Evolutionary conservation across 1,284 basidiomycete genomes (phyloP), one percentile per base, ranked within the genome.

Genomic region (Coniophora puteana): DNA sequence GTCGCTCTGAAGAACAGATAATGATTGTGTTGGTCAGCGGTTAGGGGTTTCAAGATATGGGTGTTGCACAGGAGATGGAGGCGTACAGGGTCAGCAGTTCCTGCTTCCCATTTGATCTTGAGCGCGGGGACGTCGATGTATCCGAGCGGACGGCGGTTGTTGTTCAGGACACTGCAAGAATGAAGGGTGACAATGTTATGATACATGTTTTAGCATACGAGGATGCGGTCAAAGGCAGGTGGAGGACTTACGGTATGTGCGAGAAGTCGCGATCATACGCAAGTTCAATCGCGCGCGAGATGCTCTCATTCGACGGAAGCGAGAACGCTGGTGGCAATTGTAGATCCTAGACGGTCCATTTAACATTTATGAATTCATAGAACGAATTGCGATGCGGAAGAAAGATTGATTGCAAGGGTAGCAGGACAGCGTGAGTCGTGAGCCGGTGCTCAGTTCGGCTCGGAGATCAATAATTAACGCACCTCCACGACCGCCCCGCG

Each of bases 241-340:
- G 12, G 14, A 0, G n/a, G 35, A 64, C 71, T 56, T 52, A 93
- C 90, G 91, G 91, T 43, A 93, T 84, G 54, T 92, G 82, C 20
- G 91, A 91, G 63, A 93, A 93, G 58, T 93, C 91, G 31, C 89
- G 78, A 51, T 93, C 91, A 54, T 92, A 93, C 0, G 91, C 91
- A 24, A 86, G 74, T 52, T 90, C 88, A 30, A 93, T 77, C 2
- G 89, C 91, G 22, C 76, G 70, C 8, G 75, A 74, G 42, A 93
- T 80, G 16, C 76, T 72, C 51, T 89, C 89, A 45, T 73, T 72
- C 8, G 73, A 66, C 7, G 86, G 83, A 3, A 93, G 69, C n/a
- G 85, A 80, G 61, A 93, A 93, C 0, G 91, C 91, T 7, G 91
- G 91, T 0, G 89, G 83, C 2, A 94, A 69, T 74, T 94, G 91